Evolutionary conservation across 176 grass and related monocot species (phyloP).

Genomic region (Saccharum officinarum): DNA sequence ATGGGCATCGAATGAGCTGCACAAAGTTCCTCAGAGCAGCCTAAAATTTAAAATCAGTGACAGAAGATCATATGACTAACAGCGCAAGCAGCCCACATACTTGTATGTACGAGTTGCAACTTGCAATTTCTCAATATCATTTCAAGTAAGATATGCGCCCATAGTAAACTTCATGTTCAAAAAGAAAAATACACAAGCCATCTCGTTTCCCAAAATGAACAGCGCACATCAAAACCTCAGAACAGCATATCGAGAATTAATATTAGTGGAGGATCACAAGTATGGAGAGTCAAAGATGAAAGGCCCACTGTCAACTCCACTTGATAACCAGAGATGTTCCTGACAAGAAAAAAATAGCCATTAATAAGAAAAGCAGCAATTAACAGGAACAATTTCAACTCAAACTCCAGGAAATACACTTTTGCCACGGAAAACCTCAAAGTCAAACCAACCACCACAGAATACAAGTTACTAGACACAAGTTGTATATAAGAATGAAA

Average conservation of each 20-base stretch:
- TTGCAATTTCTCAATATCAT: not conserved
- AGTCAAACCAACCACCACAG: not conserved
- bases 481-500: not conserved
- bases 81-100: not conserved
- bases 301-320: conserved; percentile 5
- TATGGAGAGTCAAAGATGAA: conserved; percentile 14
- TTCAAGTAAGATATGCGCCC: conserved; percentile 8
- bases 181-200: conserved; percentile 35
- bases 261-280: not conserved
- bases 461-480: not conserved
- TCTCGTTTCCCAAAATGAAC: conserved; percentile 27
- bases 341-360: not conserved
- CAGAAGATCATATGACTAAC: not conserved
- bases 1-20: not conserved
- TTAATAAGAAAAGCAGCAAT: not conserved
- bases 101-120: not conserved
- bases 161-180: conserved; percentile 18
- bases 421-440: not conserved
- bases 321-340: conserved; percentile 20
- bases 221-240: conserved; percentile 25
- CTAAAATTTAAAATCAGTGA: not conserved
- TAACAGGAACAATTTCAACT: not conserved
- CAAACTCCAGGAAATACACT: not conserved
- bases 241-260: conserved; percentile 1
- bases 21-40: not conserved